Conservation (phyloP, 192 early-diverging fungal species). For the Pilobolus umbonatus region DNA sequence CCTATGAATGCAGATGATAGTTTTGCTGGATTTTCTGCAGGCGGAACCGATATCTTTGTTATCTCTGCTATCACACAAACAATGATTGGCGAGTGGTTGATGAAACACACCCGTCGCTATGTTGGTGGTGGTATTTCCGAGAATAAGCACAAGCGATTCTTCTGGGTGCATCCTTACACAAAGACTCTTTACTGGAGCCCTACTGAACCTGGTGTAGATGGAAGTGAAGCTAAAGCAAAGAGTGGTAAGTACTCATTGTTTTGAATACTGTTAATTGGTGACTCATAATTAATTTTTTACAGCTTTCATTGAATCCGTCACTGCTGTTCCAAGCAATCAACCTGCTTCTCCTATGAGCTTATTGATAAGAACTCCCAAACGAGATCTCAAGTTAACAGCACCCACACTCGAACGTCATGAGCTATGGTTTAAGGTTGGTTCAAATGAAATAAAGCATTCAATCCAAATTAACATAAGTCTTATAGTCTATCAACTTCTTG, state of each 20-base stretch:
- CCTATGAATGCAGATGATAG: constrained; percentile 4
- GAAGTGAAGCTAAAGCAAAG: constrained; percentile 41
- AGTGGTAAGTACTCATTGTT: constrained; percentile 36
- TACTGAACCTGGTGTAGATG: constrained; percentile 53
- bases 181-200: constrained; percentile 74
- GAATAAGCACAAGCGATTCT: constrained; percentile 67
- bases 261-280: background rate
- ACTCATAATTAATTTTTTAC: constrained; percentile 13
- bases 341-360: constrained; percentile 48
- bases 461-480: background rate
- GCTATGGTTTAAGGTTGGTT: constrained; percentile 62
- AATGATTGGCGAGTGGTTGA: constrained; percentile 76
- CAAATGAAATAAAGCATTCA: background rate
- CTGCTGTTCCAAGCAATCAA: constrained; percentile 47
- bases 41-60: constrained; percentile 37
- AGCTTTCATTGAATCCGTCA: constrained; percentile 64
- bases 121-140: constrained; percentile 54
- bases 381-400: constrained; percentile 73
- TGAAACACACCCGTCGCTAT: constrained; percentile 64
- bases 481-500: constrained; percentile 29
- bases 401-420: constrained; percentile 63
- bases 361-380: constrained; percentile 61
- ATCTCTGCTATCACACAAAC: constrained; percentile 73
- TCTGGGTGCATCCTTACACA: constrained; percentile 82
- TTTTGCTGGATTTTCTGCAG: background rate